Percentiles rank a stretch among this genome's conserved stretches.
phyloP scores from a whole-genome alignment of 1,284 basidiomycete species.

The Pascua sp. region DNA sequence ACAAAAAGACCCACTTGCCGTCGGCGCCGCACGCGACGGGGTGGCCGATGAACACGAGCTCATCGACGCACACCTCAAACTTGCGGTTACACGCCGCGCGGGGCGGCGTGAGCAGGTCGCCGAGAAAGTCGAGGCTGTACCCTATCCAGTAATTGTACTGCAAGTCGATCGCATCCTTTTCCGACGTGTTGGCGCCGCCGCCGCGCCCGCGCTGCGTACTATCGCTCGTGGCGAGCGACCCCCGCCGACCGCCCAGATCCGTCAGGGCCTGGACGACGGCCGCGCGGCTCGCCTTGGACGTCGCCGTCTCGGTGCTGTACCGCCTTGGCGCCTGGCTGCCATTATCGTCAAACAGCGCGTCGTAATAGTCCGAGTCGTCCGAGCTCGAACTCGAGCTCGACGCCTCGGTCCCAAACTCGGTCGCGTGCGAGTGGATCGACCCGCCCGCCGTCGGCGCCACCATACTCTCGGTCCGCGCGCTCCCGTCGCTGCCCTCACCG shows the following conservation, averaged over 20 bases:
- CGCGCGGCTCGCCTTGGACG: background rate
- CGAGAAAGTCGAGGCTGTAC: slow-evolving; percentile 76
- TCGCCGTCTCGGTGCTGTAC: slow-evolving; percentile 3
- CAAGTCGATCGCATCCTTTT: slow-evolving; percentile 15
- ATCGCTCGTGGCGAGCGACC: too few species aligned
- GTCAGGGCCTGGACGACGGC: background rate
- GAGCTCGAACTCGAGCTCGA: slow-evolving; percentile 8
- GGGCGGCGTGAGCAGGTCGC: slow-evolving; percentile 74
- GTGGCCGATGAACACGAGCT: slow-evolving; percentile 91
- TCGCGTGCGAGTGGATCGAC: slow-evolving; percentile 8
- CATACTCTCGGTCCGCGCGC: background rate
- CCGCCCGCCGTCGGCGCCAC: background rate
- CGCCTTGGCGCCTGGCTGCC: background rate
- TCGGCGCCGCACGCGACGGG: slow-evolving; percentile 79
- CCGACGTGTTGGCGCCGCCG: background rate
- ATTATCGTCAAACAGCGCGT: slow-evolving; percentile 12
- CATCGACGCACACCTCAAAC: slow-evolving; percentile 88
- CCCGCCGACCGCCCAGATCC: too few species aligned
- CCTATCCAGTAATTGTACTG: slow-evolving; percentile 57
- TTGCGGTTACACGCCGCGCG: slow-evolving; percentile 83
- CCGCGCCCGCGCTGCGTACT: background rate
- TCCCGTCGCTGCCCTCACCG: background rate
- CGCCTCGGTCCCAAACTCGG: slow-evolving; percentile 5
- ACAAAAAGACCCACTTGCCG: slow-evolving; percentile 58
- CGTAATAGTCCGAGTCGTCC: slow-evolving; percentile 23